Evolutionary conservation across 441 rosid species (phyloP).

Genomic region (Gossypium schwendimanii): DNA sequence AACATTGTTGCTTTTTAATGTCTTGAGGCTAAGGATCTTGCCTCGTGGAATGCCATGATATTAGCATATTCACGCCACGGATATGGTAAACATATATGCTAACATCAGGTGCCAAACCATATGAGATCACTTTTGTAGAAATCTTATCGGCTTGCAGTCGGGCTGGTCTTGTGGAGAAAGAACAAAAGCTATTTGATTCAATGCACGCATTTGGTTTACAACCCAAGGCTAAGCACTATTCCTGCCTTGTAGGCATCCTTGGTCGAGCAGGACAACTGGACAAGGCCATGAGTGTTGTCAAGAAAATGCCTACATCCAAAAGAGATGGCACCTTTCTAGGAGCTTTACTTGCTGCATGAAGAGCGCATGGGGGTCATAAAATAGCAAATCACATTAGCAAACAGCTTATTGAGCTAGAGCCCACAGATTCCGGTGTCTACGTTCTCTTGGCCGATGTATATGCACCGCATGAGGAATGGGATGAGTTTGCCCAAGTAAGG

Average conservation of each 20-base stretch:
- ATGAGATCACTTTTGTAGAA: constrained; percentile 32
- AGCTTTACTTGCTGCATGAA: constrained; percentile 32
- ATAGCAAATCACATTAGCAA: constrained; percentile 21
- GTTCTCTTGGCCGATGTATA: constrained; percentile 28
- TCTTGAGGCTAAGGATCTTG: constrained; percentile 30
- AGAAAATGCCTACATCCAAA: constrained; percentile 23
- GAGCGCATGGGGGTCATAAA: constrained; percentile 24
- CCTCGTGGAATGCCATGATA: constrained; percentile 37
- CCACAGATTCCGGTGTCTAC: constrained; percentile 23
- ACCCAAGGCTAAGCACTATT: constrained; percentile 36
- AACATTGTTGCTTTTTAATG: constrained; percentile 10
- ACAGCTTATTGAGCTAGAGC: constrained; percentile 29
- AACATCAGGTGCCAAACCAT: constrained; percentile 27
- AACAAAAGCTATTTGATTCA: constrained; percentile 23
- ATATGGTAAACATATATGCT: constrained; percentile 25
- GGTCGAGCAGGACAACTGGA: constrained; percentile 31
- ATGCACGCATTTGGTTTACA: constrained; percentile 24
- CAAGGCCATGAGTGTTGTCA: constrained; percentile 25
- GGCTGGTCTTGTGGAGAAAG: constrained; percentile 30
- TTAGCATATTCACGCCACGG: constrained; percentile 36
- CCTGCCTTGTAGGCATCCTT: constrained; percentile 38
- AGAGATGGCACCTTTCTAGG: constrained; percentile 33
- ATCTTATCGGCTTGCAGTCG: constrained; percentile 36
- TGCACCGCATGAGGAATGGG: constrained; percentile 33
- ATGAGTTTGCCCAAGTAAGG: constrained; percentile 30